phyloP scores from a whole-genome alignment of 208 protist species.

The Crithidia brevicula region DNA sequence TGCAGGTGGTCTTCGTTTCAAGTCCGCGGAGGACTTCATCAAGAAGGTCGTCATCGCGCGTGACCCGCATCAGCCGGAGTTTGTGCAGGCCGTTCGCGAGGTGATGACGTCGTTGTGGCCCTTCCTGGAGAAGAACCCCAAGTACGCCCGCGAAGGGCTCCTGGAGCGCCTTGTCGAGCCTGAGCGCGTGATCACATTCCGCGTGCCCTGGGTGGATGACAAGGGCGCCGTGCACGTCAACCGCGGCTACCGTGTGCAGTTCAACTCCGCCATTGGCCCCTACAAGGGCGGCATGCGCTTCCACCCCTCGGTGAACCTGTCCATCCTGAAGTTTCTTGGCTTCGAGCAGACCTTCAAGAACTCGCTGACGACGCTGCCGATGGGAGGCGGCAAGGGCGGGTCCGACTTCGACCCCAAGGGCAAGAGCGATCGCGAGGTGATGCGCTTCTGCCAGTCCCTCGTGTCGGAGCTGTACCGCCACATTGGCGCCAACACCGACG shows the following conservation, averaged over 20 bases:
- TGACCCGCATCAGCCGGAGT: slow-evolving; percentile 89
- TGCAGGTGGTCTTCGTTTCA: slow-evolving; percentile 24
- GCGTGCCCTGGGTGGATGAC: slow-evolving; percentile 94
- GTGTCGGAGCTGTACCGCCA: slow-evolving; percentile 88
- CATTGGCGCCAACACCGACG: slow-evolving; percentile 92
- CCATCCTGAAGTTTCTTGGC: slow-evolving; percentile 95
- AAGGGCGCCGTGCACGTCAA: slow-evolving; percentile 87
- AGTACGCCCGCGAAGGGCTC: slow-evolving; percentile 69
- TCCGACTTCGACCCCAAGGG: slow-evolving; percentile 95
- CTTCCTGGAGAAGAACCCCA: slow-evolving; percentile 81
- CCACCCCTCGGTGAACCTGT: slow-evolving; percentile 88
- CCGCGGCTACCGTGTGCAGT: slow-evolving; percentile 93
- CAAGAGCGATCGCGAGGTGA: slow-evolving; percentile 92
- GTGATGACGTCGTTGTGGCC: slow-evolving; percentile 85
- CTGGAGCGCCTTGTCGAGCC: slow-evolving; percentile 91
- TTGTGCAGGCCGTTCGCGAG: slow-evolving; percentile 89
- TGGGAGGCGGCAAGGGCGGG: slow-evolving; percentile 94
- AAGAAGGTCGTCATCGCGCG: slow-evolving; percentile 46
- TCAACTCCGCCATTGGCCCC: slow-evolving; percentile 93
- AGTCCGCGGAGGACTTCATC: slow-evolving; percentile 65
- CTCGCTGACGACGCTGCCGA: slow-evolving; percentile 91
- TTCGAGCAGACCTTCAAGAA: slow-evolving; percentile 98
- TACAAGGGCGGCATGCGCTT: slow-evolving; percentile 95
- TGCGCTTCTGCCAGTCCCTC: slow-evolving; percentile 95
- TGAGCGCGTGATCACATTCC: slow-evolving; percentile 90